Base-by-base conservation (phyloP, 345 rosid genomes). In the Salix viminalis region DNA sequence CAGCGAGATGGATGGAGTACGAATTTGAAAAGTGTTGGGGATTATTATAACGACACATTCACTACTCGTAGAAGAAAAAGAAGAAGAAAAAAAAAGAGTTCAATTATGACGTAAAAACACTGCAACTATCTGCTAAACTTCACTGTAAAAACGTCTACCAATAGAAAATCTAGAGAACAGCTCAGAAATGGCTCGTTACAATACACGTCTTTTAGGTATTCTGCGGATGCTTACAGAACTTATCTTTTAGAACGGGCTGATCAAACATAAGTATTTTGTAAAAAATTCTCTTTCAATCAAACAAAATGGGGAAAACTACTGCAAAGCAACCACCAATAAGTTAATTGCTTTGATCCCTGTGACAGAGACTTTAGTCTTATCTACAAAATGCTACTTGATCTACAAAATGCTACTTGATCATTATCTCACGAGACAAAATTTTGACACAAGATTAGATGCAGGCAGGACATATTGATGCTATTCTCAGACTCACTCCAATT, bases 401-500 rank as follows among this genome's bases (percentile, higher is more conserved):
- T 78, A 85, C 90, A 82, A 83, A 82, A 77, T 71, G 78, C 75
- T 54, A 70, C 6, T 54, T 28, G 44, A 74, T 50, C 65, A 7
- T 74, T 65, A 74, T 48, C 42, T 15, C 6, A 13, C 56, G 28
- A 26, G 42, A 74, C 60, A 48, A 10, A 70, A 70, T 78, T 83
- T 37, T 3, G 56, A 37, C 58, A 36, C 48, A 1, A 1, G 69
- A 39, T 72, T 66, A 3, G 15, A 24, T 14, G 10, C 10, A 58
- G 69, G 83, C 75, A 72, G 4, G 64, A 23, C 34, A 67, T 28
- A 19, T 39, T 65, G 65, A 74, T 68, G 56, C 64, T 73, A 66
- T 76, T 67, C 11, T 46, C 67, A 79, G 72, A 74, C 86, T 91
- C 91, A 92, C 84, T 95, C 99, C 80, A 95, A 73, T 75, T 95